Evolutionary conservation across 306 rosid species (phyloP), one percentile per base, ranked within the genome.

Genomic region (Inga oerstediana): DNA sequence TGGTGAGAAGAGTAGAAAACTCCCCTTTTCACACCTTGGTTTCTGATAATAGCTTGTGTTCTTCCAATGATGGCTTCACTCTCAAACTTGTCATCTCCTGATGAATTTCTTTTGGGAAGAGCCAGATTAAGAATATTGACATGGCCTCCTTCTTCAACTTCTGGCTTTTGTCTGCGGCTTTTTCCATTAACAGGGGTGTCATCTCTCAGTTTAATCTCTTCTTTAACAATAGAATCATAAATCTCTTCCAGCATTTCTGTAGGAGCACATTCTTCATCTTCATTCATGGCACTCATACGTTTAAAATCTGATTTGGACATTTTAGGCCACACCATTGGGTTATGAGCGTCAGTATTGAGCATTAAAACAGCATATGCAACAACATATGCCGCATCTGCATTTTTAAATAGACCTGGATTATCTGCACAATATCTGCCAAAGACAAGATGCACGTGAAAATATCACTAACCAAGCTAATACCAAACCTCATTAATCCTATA

Each of bases 241-340:
- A 94, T 92, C 85, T 90, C 96, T 87, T 94, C 99, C 82, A 97
- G 85, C 72, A 97, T 94, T 75, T 94, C 97, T 72, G 88, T 91
- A 75, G 98, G 94, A 75, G 98, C 99, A 86, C 92, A 86, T 79
- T 97, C 97, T 74, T 97, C 98, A 7, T 94, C 86, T 82, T 97
- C 97, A 88, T 94, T 93, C 82, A 78, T 81, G 64, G 92, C 97
- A 90, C 94, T 97, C 91, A 94, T 92, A 74, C 91, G 97, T 76
- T 93, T 81, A 82, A 97, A 97, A 86, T 97, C 99, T 17, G 91
- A 82, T 89, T 92, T 94, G 85, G 97, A 89, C 99, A 97, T 94
- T 90, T 97, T 97, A 74, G 99, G 99, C 99, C 99, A 94, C 91
- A 97, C 98, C 93, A 97, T 91, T 56, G 98, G 99, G 83, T 92